phyloP scores from a whole-genome alignment of 2,329 filamentous ascomycete species.

The Dichotomopilus funicola region DNA sequence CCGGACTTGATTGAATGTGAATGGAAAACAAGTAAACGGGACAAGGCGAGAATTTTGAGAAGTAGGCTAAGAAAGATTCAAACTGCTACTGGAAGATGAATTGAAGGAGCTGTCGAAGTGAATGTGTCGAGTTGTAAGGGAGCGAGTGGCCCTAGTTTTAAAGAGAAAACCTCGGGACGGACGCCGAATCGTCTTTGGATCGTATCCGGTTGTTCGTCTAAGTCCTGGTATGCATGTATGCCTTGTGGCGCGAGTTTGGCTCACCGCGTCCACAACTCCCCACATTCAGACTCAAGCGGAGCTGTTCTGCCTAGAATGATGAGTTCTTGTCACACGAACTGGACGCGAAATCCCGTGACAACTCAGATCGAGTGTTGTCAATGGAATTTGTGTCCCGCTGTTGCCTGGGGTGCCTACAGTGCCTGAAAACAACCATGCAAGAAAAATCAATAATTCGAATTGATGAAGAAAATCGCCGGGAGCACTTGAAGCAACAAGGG shows the following conservation, averaged over 20 bases:
- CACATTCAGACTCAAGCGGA: background rate
- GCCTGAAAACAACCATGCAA: background rate
- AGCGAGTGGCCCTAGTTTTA: background rate
- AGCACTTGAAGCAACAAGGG: too few species aligned
- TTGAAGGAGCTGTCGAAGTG: background rate
- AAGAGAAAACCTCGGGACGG: background rate
- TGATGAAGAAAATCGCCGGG: too few species aligned
- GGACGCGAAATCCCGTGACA: slow-evolving; percentile 19
- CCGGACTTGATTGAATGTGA: too few species aligned
- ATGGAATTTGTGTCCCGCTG: too few species aligned
- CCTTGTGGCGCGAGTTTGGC: background rate
- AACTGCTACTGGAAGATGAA: background rate
- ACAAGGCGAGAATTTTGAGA: background rate
- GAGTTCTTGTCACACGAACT: background rate
- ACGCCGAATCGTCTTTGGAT: too few species aligned
- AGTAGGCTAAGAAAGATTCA: background rate
- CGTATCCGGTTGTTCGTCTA: too few species aligned
- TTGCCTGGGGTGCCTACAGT: background rate
- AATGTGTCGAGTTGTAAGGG: background rate
- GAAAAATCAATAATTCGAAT: too few species aligned
- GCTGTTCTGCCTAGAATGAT: slow-evolving; percentile 20
- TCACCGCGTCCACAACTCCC: background rate
- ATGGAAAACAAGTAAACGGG: too few species aligned
- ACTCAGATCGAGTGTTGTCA: background rate
- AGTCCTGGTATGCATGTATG: background rate